Base-by-base conservation (phyloP, 163 green algal genomes). In the Scenedesmus sp. region DNA sequence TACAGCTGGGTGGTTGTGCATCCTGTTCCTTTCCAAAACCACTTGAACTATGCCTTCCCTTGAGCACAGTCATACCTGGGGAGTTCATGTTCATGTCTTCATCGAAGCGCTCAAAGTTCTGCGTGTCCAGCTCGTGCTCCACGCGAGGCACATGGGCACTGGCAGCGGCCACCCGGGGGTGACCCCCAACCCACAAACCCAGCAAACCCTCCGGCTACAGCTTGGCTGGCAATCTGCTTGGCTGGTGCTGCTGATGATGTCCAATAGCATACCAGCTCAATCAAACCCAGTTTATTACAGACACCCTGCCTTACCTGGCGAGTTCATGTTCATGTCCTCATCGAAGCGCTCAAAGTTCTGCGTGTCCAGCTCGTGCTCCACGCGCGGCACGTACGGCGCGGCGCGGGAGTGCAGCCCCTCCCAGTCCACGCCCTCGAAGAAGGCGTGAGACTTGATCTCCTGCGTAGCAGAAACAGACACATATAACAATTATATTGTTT, bases 291-390 rank as follows among this genome's bases (percentile, higher is more conserved):
- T 4, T 4, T 4, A 15, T 70, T 3, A 82, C 62, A 20, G 9
- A 34, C 56, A n/a, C 4, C 55, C 20, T 60, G 15, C 20, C 88
- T 54, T 46, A 92, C 89, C 73, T 66, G 89, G 89, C 23, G 82
- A 81, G 26, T 46, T 66, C 84, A 89, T 91, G 81, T 55, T 60
- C 84, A 70, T 83, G 74, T 97, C 97, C 94, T 99, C 98, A 54
- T 99, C 98, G 93, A 99, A 99, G 86, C 98, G 94, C 94, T 99
- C 98, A 95, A 99, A 99, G 94, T 99, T 99, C 92, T 98, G 90
- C 54, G 98, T 99, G 95, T 99, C 98, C 15, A 99, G 95, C 90
- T 99, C 97, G 92, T 98, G 96, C 9, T 97, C 94, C 46, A 99
- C 95, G 12, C 92, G 88, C 1, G 98, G 98, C 85, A 95, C 84